Evolutionary conservation across 1,139 yeast species (phyloP), one percentile per base, ranked within the genome.

Genomic region (Wickerhamiella pararugosa): DNA sequence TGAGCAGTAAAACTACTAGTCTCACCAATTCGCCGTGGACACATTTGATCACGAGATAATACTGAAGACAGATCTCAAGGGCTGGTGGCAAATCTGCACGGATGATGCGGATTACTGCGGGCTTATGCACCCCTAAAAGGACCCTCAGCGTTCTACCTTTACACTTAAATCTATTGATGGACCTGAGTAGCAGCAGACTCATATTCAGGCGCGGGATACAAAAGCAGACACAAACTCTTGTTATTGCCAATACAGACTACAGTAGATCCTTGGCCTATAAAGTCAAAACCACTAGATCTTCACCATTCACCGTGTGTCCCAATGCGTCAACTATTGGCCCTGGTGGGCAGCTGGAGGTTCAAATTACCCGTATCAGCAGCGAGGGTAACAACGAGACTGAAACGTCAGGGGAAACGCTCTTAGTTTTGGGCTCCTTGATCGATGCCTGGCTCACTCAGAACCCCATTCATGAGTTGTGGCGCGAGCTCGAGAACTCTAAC

Each of bases 251-350:
- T 65, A 71, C 74, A 26, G 10, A 29, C 45, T 64, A 83, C 25
- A 60, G 65, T 29, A 64, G 64, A 41, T 65, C 75, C 33, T 71
- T 79, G 40, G 95, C 95, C 29, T 90, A 84, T 70, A 92, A 92
- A 67, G 96, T 90, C 57, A 92, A 90, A 65, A 90, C 99, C 40
- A 90, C 99, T 7, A 96, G 97, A 9, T 98, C 99, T 46, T 87
- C 83, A 62, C 70, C 84, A 60, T 83, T 86, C 67, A 83, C 95
- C 62, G 97, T 90, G 43, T 79, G 95, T 64, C 98, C 98, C 47
- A 90, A 87, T 61, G 92, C 96, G 45, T 75, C 93, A 27, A 64
- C 80, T 34, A 69, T 90, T 44, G 70, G 68, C 35, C 90, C 97
- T n/a, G 92, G 93, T 33, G 73, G 74, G 49, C 63, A 77, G 8